Evolutionary conservation across 2,329 filamentous ascomycete genomes (phyloP).

Genomic region (Pseudopyricularia cyperi): DNA sequence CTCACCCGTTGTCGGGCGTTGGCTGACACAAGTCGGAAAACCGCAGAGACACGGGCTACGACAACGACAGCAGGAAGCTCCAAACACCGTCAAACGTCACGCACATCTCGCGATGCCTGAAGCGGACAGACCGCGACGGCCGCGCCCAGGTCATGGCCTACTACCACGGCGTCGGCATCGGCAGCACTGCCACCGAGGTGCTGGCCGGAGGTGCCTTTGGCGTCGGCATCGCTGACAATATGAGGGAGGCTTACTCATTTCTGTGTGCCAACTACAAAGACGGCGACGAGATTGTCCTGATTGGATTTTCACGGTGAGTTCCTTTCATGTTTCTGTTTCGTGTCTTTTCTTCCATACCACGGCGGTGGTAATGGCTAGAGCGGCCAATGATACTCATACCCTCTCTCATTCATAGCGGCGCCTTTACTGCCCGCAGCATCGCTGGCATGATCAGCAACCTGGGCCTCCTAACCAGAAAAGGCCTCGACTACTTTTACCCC

Average conservation of each 20-base stretch:
- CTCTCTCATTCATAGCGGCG: constrained; percentile 18
- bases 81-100: constrained; percentile 48
- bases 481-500: constrained; percentile 39
- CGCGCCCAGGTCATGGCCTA: constrained; percentile 47
- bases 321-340: constrained; percentile 16
- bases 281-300: constrained; percentile 41
- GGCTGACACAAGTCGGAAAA: constrained; percentile 5
- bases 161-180: constrained; percentile 46
- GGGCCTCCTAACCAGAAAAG: constrained; percentile 37
- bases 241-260: constrained; percentile 50
- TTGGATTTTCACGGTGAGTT: constrained; percentile 33
- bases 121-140: constrained; percentile 34
- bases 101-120: constrained; percentile 44
- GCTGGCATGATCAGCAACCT: constrained; percentile 37
- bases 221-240: constrained; percentile 38
- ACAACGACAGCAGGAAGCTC: constrained; percentile 26
- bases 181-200: constrained; percentile 32
- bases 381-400: not conserved
- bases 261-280: constrained; percentile 47
- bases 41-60: constrained; percentile 29
- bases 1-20: not conserved
- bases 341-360: too few relatives aligned
- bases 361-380: too few relatives aligned
- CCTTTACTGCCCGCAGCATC: constrained; percentile 44
- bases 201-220: constrained; percentile 43